Evolutionary conservation across 2,329 filamentous ascomycete species (phyloP).

Genomic region (Fusarium austroafricanum): DNA sequence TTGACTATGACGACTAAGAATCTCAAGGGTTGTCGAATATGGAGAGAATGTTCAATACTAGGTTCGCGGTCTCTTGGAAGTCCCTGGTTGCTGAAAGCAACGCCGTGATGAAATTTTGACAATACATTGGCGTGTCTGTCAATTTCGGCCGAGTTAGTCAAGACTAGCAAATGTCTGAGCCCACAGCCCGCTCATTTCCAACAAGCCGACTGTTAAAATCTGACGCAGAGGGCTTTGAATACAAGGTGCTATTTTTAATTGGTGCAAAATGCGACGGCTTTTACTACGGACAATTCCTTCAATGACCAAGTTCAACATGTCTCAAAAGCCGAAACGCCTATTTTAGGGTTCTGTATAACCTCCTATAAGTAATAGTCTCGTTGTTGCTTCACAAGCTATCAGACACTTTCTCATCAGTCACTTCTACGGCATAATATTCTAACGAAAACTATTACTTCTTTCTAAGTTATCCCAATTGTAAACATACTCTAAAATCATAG

Average conservation of each 20-base stretch:
- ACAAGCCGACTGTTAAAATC: neutral
- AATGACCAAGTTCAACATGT: too few species aligned
- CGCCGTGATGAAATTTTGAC: too few species aligned
- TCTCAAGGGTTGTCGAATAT: too few species aligned
- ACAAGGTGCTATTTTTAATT: neutral
- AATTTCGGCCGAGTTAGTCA: too few species aligned
- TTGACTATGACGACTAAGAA: too few species aligned
- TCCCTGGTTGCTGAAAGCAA: too few species aligned
- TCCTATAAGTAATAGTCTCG: neutral
- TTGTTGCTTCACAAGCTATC: neutral
- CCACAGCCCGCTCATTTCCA: constrained; percentile 3
- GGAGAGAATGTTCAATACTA: too few species aligned
- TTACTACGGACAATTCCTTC: neutral
- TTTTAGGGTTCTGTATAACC: neutral
- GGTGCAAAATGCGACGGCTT: neutral
- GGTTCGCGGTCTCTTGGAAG: too few species aligned
- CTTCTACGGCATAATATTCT: too few species aligned
- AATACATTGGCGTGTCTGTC: too few species aligned
- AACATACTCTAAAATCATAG: neutral
- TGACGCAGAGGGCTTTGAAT: neutral
- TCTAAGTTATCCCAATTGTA: too few species aligned
- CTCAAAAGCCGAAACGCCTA: too few species aligned
- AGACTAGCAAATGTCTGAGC: neutral
- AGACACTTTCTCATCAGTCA: neutral
- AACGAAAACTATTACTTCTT: neutral